These are phyloP conservation scores for Pelargonium australe DNA, from an alignment of 441 rosid genomes.

Conservation along the genomic window DNA sequence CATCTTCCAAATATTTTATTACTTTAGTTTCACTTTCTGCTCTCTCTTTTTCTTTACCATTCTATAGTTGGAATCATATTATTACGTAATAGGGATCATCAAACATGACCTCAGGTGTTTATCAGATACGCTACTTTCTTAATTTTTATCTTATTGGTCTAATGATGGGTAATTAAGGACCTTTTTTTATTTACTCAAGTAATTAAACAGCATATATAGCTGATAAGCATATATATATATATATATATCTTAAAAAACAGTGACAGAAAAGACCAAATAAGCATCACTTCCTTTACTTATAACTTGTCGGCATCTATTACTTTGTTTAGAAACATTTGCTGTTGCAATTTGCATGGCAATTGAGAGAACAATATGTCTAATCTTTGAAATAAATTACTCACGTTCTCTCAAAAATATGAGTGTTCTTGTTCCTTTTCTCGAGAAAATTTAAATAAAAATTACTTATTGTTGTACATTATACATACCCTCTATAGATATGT, in stretches of 20 bases:
- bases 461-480: too few species aligned
- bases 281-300: too few species aligned
- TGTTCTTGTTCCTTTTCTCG: too few species aligned
- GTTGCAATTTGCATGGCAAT: background rate
- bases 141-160: background rate
- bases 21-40: slow-evolving; percentile 5
- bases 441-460: too few species aligned
- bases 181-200: background rate
- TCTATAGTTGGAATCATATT: background rate
- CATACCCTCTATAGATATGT: too few species aligned
- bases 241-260: slow-evolving; percentile 13
- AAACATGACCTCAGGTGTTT: slow-evolving; percentile 9
- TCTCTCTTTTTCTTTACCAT: background rate
- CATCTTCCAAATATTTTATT: slow-evolving; percentile 6
- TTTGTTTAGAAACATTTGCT: slow-evolving; percentile 9
- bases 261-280: slow-evolving; percentile 21
- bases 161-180: background rate
- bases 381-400: slow-evolving; percentile 5
- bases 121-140: slow-evolving; percentile 7
- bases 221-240: too few species aligned
- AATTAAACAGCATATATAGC: background rate
- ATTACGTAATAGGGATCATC: slow-evolving; percentile 4
- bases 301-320: slow-evolving; percentile 37
- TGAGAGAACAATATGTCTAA: slow-evolving; percentile 34
- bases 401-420: too few species aligned